Evolutionary conservation across 768 basidiomycete species (phyloP).

Genomic region (Crepidotus variabilis): DNA sequence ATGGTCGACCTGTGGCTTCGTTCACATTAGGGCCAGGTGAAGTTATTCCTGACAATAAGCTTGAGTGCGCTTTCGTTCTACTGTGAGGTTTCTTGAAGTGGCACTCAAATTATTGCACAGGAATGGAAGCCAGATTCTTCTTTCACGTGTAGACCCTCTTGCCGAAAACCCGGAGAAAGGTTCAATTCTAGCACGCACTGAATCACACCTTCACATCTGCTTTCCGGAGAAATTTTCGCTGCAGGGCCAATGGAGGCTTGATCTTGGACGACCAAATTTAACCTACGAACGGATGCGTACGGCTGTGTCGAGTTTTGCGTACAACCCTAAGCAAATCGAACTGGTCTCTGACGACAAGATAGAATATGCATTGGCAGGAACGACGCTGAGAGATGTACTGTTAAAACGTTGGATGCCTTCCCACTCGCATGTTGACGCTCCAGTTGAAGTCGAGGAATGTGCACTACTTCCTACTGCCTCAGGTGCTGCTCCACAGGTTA

Average conservation of each 20-base stretch:
- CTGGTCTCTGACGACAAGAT: not conserved
- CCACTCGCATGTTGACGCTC: conserved; percentile 27
- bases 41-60: conserved; percentile 58
- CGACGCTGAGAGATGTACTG: conserved; percentile 67
- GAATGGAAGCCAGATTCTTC: conserved; percentile 64
- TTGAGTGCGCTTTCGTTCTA: conserved; percentile 55
- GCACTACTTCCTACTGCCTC: conserved; percentile 37
- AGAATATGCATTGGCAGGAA: conserved; percentile 42
- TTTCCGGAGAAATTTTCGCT: conserved; percentile 48
- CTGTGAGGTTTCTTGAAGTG: not conserved
- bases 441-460: conserved; percentile 26
- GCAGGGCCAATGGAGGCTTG: conserved; percentile 58
- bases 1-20: conserved; percentile 62
- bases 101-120: conserved; percentile 31
- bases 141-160: conserved; percentile 62
- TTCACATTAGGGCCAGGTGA: conserved; percentile 65
- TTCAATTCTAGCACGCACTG: conserved; percentile 43
- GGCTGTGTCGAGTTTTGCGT: conserved; percentile 54
- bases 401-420: conserved; percentile 31
- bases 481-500: not conserved
- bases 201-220: conserved; percentile 52
- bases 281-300: conserved; percentile 63
- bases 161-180: conserved; percentile 52
- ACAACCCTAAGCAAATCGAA: conserved; percentile 47
- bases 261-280: conserved; percentile 63